Evolutionary conservation across 805 yeast species (phyloP), one percentile per base, ranked within the genome.

Genomic region (Candida ulmi): DNA sequence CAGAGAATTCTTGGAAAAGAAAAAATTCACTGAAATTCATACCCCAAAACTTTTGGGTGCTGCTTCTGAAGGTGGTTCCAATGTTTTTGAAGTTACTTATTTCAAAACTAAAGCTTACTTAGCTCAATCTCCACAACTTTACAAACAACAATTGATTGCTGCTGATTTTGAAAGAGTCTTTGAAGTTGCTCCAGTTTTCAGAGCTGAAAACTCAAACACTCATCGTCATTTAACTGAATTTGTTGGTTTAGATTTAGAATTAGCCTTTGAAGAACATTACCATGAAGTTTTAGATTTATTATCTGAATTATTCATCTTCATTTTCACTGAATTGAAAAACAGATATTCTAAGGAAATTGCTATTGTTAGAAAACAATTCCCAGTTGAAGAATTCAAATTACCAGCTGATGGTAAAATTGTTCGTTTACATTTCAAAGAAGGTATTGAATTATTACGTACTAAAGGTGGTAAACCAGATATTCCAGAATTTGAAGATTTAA

Each of bases 161-260:
- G 95, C 95, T 44, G 99, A 93, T 70, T 93, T 91, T 56, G 99
- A 93, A 72, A 80, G 78, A 57, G 99, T 93, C 36, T 93, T 79
- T 61, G 99, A 93, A 71, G 76, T 93, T 57, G 98, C 93, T 2
- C 98, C 99, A 28, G 98, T 93, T 33, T 93, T 93, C 78, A 80
- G 99, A 69, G 99, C 99, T 42, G 99, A 93, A 67, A 91, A 93
- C 74, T 91, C 98, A 46, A 90, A 93, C 72, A 91, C 99, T 17
- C 98, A 93, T 66, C 90, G 99, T 71, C 99, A 93, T 68, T 83
- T 93, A 95, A 93, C 99, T 41, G 99, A 93, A 68, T 93, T 93
- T 64, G 85, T 84, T 46, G 99, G 99, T 43, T 80, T 95, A 55
- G 99, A 93, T 73, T 68, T 93, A 68, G 99, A 93, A 69, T 88